Base-by-base conservation (phyloP, 305 asterid genomes). In the Solanum hybrid region DNA sequence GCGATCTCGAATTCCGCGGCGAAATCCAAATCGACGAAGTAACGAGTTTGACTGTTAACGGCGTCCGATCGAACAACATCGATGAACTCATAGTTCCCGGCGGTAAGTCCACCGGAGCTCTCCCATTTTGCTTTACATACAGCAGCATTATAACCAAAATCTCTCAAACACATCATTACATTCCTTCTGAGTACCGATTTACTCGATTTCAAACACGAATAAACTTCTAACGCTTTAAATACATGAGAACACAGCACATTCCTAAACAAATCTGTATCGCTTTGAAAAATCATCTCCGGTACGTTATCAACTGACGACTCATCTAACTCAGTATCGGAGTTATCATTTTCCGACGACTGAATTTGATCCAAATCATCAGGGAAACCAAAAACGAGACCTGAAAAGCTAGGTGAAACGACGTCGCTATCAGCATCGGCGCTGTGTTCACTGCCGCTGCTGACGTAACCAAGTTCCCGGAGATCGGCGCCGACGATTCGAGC, bases 391-490 rank as follows among this genome's bases (percentile, higher is more conserved):
- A 95, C 88, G 6, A 96, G 92, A 36, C 93, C 94, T 24, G 99
- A 94, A 2, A 96, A 89, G 85, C 89, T 92, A 0, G 95, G 91
- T 0, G 94, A 92, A 46, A 90, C 88, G 89, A 83, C 90, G 86
- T 90, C 95, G 74, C 89, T 91, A 90, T 93, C 95, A 7, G 61
- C 90, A 6, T 93, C 92, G 29, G 90, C 94, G 87, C 96, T 95
- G 95, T 94, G 95, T 20, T 97, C 98, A 91, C 98, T 97, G 5
- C 98, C 98, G 94, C 98, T 95, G 94, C 97, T 95, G 87, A 91
- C 39, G 92, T 92, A 92, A 36, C 89, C 91, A 24, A 92, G 92
- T 3, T 92, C 92, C 16, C 73, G 29, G 37, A 80, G 16, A 77
- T 78, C 39, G 87, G 90, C 64, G 86, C 95, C 95, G 92, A 94